Base-by-base conservation (phyloP, 2,329 filamentous ascomycete genomes). In the Rasamsonia emersonii region DNA sequence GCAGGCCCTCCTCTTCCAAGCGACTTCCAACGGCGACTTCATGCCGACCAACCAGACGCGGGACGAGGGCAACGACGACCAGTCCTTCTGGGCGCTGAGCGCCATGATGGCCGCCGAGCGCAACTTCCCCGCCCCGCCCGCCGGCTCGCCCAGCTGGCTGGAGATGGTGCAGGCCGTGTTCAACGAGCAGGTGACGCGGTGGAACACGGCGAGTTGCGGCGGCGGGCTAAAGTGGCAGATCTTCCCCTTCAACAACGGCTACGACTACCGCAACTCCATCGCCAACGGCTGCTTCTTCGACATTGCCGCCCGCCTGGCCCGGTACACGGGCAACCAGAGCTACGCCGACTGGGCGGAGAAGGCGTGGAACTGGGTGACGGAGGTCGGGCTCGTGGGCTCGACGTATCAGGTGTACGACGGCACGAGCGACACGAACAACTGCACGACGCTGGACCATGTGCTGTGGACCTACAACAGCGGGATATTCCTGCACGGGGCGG, bases 211-310 rank as follows among this genome's bases (percentile, higher is more conserved):
- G 1, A 66, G 62, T 2, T 91, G 85, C 57, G 64, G 61, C 26
- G 85, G 85, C 29, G 85, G 85, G 6, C 61, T 93, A 41, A 72
- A 79, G 39, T 93, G 85, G 85, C 84, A 91, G 59, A 81, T 91
- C 36, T 86, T 63, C 46, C 54, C 59, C 5, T 68, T 67, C 53
- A 70, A 69, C 43, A 58, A 54, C 25, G 68, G 68, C 6, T 72
- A 63, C 42, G 53, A 63, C 30, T 65, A 70, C 47, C 68, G 68
- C 48, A 70, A 68, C 47, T 60, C 62, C 23, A 70, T 72, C 33
- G 67, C 67, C 5, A 71, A 71, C 36, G 68, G 65, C 13, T 61
- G 64, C 27, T 65, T 70, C 42, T 70, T 71, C 50, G 61, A 70
- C 36, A 47, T 72, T 9, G 63, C 63, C 6, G 56, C 67, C 6